Evolutionary conservation across 2,329 filamentous ascomycete species (phyloP).

Genomic region (Colletotrichum gloeosporioides): DNA sequence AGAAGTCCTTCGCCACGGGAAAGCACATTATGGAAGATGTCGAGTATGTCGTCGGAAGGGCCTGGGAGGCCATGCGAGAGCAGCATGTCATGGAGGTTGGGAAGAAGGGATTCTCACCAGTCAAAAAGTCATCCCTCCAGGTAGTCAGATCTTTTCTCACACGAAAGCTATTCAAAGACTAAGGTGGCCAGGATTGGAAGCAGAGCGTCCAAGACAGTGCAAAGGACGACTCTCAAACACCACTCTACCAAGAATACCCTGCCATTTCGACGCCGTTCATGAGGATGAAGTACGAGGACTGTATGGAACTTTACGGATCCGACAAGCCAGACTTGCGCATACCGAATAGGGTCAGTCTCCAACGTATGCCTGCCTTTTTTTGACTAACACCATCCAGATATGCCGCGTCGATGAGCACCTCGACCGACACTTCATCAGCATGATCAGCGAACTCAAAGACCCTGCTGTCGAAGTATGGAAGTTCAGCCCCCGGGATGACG

Average conservation of each 20-base stretch:
- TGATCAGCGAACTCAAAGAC: slow-evolving; percentile 72
- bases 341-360: slow-evolving; percentile 60
- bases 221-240: neutral
- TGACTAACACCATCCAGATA: slow-evolving; percentile 55
- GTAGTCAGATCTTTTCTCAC: neutral
- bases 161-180: neutral
- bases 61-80: slow-evolving; percentile 59
- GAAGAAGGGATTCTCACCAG: slow-evolving; percentile 33
- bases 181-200: slow-evolving; percentile 2
- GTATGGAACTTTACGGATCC: slow-evolving; percentile 81
- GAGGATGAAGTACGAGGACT: slow-evolving; percentile 73
- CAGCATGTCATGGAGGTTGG: slow-evolving; percentile 38
- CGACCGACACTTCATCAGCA: slow-evolving; percentile 69
- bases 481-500: slow-evolving; percentile 58
- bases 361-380: neutral
- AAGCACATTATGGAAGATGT: slow-evolving; percentile 68
- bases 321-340: slow-evolving; percentile 94
- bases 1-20: slow-evolving; percentile 85
- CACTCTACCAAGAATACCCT: slow-evolving; percentile 25
- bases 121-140: slow-evolving; percentile 22
- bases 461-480: slow-evolving; percentile 80
- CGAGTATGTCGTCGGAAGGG: slow-evolving; percentile 55
- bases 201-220: slow-evolving; percentile 12
- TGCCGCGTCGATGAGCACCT: slow-evolving; percentile 67
- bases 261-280: slow-evolving; percentile 49